These are phyloP conservation scores for Ophiostoma pallidulum DNA, from an alignment of 2,329 filamentous ascomycete species.

Conservation along the genomic window DNA sequence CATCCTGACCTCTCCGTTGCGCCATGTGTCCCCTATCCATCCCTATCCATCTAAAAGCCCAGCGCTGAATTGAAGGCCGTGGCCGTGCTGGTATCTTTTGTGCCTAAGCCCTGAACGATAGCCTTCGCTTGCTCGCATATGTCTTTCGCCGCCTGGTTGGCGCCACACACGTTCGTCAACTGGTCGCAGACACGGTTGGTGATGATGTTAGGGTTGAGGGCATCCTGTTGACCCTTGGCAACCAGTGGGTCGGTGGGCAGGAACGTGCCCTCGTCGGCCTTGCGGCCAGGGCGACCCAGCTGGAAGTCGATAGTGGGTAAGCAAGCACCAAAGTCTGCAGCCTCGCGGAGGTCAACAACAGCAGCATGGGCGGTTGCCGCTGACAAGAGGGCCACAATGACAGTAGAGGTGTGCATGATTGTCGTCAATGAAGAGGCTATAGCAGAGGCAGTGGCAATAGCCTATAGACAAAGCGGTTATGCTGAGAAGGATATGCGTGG, in stretches of 20 bases:
- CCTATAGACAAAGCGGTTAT: too few relatives aligned
- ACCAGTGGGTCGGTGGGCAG: conserved; percentile 53
- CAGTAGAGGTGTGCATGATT: conserved; percentile 21
- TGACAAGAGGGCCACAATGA: conserved; percentile 19
- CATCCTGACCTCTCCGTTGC: too few relatives aligned
- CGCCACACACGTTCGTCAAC: conserved; percentile 55
- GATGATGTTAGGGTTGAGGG: conserved; percentile 64
- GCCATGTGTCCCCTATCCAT: neutral
- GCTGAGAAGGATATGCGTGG: too few relatives aligned
- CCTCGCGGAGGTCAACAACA: conserved; percentile 21
- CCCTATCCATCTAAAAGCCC: conserved; percentile 23
- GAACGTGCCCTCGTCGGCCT: conserved; percentile 55
- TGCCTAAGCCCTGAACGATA: conserved; percentile 22
- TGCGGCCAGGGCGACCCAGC: conserved; percentile 46
- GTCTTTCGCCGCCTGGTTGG: conserved; percentile 48
- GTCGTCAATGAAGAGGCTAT: neutral
- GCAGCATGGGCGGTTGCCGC: conserved; percentile 20
- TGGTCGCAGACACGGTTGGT: conserved; percentile 64
- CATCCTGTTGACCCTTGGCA: conserved; percentile 54
- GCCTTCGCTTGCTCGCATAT: conserved; percentile 45
- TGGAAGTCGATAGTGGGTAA: conserved; percentile 51
- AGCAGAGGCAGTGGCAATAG: too few relatives aligned
- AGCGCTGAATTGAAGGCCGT: conserved; percentile 31
- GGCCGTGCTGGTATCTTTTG: conserved; percentile 29
- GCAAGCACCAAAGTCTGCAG: conserved; percentile 45